A percentile compares a stretch with the other conserved stretches of the same genome.
phyloP scores from a whole-genome alignment of 2,329 filamentous ascomycete species.

The Sarocladium kiliense region DNA sequence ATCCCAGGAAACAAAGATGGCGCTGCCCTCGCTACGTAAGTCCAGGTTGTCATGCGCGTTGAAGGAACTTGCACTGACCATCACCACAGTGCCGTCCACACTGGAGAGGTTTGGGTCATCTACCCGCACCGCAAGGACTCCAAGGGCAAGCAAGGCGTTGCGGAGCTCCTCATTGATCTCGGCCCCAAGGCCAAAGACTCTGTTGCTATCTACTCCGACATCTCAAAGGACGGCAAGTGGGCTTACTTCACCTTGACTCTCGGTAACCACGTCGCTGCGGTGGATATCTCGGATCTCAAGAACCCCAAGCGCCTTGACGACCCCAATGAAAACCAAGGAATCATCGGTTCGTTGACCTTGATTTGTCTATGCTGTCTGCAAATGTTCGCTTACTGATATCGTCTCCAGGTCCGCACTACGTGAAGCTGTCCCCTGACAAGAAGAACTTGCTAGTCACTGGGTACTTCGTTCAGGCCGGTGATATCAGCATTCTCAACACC shows the following conservation, averaged over 20 bases:
- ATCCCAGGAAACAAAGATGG: constrained; percentile 55
- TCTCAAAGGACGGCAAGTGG: constrained; percentile 51
- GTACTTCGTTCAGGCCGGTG: constrained; percentile 60
- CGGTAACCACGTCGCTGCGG: constrained; percentile 56
- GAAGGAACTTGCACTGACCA: neutral
- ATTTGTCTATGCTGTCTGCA: neutral
- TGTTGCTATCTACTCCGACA: constrained; percentile 56
- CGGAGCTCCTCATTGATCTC: constrained; percentile 54
- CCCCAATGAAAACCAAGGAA: constrained; percentile 52
- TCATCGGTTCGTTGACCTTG: constrained; percentile 31
- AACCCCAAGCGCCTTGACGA: constrained; percentile 58
- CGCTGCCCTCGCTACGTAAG: constrained; percentile 51
- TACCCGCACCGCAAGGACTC: constrained; percentile 53
- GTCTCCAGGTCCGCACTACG: constrained; percentile 47
- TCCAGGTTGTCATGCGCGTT: neutral
- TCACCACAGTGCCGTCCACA: constrained; percentile 41
- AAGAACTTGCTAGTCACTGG: constrained; percentile 61
- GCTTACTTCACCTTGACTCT: constrained; percentile 57
- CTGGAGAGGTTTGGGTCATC: constrained; percentile 60
- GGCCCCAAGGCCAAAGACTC: constrained; percentile 50
- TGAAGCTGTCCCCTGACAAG: constrained; percentile 60
- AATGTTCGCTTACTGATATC: neutral
- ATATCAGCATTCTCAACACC: constrained; percentile 56
- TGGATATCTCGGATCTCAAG: constrained; percentile 54
- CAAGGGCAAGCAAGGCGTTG: constrained; percentile 51